Conservation (phyloP, 208 protist genomes). For the Leishmania martiniquensis region DNA sequence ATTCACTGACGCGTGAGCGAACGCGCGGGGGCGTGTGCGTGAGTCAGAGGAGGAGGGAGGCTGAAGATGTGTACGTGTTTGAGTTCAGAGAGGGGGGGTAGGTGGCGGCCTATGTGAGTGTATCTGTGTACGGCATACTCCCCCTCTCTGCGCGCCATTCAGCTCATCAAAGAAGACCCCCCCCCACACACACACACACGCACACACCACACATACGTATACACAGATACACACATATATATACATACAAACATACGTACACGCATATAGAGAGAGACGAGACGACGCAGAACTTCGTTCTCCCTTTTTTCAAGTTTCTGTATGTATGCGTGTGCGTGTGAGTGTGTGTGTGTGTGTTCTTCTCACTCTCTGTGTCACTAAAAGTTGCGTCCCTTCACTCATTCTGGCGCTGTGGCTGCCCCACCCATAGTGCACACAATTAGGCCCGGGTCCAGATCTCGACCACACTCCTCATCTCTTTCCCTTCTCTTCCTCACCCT, state of each 20-base stretch:
- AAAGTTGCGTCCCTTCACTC: neutral
- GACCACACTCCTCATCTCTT: neutral
- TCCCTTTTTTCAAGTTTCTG: neutral
- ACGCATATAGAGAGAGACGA: too few species aligned
- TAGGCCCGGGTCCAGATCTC: neutral
- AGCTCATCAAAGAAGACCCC: too few species aligned
- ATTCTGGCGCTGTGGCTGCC: neutral
- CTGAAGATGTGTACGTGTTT: too few species aligned
- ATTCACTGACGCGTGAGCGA: too few species aligned
- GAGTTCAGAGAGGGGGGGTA: too few species aligned
- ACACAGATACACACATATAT: neutral
- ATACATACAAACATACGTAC: neutral
- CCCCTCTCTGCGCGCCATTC: neutral
- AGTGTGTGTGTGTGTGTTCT: neutral
- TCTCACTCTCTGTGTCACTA: neutral
- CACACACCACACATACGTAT: too few species aligned
- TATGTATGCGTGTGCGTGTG: neutral
- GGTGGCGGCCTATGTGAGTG: too few species aligned
- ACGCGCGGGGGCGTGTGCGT: too few species aligned
- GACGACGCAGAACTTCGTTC: too few species aligned
- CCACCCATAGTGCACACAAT: neutral
- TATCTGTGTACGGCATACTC: too few species aligned
- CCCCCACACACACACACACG: neutral
- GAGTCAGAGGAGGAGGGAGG: too few species aligned
- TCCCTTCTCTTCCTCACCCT: neutral